phyloP scores from a whole-genome alignment of 352 stramenopile genomes.

The Globisporangium viniferum region DNA sequence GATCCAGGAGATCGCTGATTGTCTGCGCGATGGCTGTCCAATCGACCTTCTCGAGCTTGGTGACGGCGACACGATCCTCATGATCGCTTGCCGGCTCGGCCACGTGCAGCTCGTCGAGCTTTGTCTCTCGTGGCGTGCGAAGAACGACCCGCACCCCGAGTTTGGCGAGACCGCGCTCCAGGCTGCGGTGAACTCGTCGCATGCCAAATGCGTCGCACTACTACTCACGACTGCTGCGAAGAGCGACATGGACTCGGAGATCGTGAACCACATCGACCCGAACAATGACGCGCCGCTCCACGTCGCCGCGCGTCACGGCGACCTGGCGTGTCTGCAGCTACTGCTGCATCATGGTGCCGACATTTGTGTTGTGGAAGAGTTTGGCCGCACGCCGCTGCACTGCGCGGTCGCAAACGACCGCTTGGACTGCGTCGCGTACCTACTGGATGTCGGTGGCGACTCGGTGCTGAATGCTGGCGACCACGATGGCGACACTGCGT shows the following conservation, averaged over 20 bases:
- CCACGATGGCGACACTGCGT: slow-evolving; percentile 65
- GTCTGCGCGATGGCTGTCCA: slow-evolving; percentile 62
- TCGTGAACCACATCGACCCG: slow-evolving; percentile 84
- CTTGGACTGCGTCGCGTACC: slow-evolving; percentile 71
- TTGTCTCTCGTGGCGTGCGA: slow-evolving; percentile 68
- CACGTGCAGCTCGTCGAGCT: slow-evolving; percentile 66
- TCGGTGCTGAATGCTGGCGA: slow-evolving; percentile 79
- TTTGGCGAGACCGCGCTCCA: slow-evolving; percentile 84
- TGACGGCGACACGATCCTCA: slow-evolving; percentile 72
- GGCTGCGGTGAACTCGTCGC: slow-evolving; percentile 58
- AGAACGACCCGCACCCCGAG: slow-evolving; percentile 84
- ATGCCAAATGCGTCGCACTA: slow-evolving; percentile 56
- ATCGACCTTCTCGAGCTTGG: slow-evolving; percentile 74
- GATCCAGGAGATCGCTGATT: slow-evolving; percentile 39
- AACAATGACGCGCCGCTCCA: slow-evolving; percentile 80
- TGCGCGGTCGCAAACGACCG: slow-evolving; percentile 60
- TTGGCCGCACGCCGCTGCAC: slow-evolving; percentile 77
- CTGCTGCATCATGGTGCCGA: slow-evolving; percentile 78
- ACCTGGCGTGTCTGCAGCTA: slow-evolving; percentile 67
- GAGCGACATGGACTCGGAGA: slow-evolving; percentile 85
- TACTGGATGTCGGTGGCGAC: slow-evolving; percentile 81
- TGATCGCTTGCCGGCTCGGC: slow-evolving; percentile 68
- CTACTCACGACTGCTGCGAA: slow-evolving; percentile 73
- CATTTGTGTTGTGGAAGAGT: slow-evolving; percentile 80
- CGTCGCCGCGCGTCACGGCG: slow-evolving; percentile 64